Evolutionary conservation across 225 moss, liverwort and hornwort species (phyloP).

Genomic region (Sphagnum tenellum): DNA sequence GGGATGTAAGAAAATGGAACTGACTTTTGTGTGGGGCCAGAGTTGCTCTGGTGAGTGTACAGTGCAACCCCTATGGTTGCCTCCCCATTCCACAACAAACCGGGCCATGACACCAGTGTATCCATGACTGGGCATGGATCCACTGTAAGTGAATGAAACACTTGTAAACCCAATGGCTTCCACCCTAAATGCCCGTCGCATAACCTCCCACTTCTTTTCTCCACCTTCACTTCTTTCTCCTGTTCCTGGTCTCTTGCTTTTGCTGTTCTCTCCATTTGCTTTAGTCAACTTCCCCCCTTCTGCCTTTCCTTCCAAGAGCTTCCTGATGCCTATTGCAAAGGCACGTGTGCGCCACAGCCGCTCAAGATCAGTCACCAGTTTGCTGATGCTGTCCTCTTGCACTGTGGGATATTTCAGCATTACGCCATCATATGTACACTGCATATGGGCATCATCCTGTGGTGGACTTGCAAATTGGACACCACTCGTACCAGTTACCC

Average conservation of each 20-base stretch:
- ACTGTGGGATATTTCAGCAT: conserved; percentile 61
- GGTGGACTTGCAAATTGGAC: conserved; percentile 77
- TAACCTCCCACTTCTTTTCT: conserved; percentile 90
- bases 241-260: conserved; percentile 10
- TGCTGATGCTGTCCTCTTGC: conserved; percentile 69
- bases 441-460: conserved; percentile 90
- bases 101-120: conserved; percentile 50
- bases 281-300: conserved; percentile 27
- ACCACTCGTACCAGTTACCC: conserved; percentile 30
- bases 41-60: conserved; percentile 94
- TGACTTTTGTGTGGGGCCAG: conserved; percentile 90
- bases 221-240: conserved; percentile 68
- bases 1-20: not conserved
- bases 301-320: conserved; percentile 53
- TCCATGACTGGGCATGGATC: conserved; percentile 27
- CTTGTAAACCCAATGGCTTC: conserved; percentile 84
- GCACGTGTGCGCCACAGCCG: conserved; percentile 80
- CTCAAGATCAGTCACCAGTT: conserved; percentile 84
- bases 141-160: conserved; percentile 71
- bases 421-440: conserved; percentile 77
- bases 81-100: conserved; percentile 95
- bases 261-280: conserved; percentile 35
- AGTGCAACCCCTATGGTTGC: conserved; percentile 70
- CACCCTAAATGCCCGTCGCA: conserved; percentile 90
- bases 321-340: conserved; percentile 72